Evolutionary conservation across 2,329 filamentous ascomycete species (phyloP).

Genomic region (Xylariaceae sp.): DNA sequence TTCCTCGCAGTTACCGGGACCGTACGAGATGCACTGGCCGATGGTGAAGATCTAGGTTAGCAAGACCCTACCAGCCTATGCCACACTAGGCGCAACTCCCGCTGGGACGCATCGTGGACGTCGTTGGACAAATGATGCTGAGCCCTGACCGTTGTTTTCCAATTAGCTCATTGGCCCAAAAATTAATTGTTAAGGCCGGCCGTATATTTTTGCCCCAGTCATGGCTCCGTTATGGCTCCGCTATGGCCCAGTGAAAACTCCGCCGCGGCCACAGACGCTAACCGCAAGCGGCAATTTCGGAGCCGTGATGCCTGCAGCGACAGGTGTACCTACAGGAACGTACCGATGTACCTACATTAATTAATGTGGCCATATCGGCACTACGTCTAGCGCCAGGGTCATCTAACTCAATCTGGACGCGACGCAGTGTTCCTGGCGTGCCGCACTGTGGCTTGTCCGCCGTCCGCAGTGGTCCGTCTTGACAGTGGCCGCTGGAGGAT

Average conservation of each 20-base stretch:
- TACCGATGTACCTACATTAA: neutral
- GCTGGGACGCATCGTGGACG: neutral
- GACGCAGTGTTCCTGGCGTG: neutral
- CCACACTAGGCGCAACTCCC: neutral
- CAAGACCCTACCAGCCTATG: neutral
- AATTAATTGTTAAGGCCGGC: neutral
- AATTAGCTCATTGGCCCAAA: neutral
- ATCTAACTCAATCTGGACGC: slow-evolving; percentile 11
- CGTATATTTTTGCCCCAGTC: neutral
- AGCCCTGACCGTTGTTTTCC: neutral
- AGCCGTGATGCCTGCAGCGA: no score
- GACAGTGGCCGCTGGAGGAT: neutral
- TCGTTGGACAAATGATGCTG: neutral
- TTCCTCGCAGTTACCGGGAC: neutral
- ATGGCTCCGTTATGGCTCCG: neutral
- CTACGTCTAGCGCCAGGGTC: slow-evolving; percentile 7
- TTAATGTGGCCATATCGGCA: neutral
- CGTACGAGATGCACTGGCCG: neutral
- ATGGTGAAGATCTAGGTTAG: neutral
- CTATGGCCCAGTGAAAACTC: no score
- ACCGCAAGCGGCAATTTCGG: no score
- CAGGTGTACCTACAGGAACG: neutral
- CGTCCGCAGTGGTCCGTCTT: neutral
- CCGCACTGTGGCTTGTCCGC: slow-evolving; percentile 7
- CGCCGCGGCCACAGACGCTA: no score